phyloP scores from a whole-genome alignment of 2,329 filamentous ascomycete species.

The Aspergillus costaricaensis region DNA sequence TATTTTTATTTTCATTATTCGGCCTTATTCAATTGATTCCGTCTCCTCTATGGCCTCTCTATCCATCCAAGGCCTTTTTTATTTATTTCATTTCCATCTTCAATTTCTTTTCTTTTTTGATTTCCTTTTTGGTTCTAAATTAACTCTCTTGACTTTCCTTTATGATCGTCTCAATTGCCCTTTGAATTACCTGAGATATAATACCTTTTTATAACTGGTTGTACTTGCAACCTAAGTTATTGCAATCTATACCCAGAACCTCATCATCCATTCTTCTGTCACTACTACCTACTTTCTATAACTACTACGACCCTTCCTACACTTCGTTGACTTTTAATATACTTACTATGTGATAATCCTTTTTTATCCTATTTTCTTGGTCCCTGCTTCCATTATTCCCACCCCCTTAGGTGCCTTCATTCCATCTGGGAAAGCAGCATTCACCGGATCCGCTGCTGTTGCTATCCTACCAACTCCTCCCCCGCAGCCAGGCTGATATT shows the following conservation, averaged over 20 bases:
- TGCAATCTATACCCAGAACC: constrained; percentile 16
- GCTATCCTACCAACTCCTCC: constrained; percentile 22
- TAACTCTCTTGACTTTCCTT: constrained; percentile 20
- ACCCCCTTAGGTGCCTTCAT: constrained; percentile 44
- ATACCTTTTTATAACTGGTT: constrained; percentile 23
- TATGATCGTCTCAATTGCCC: constrained; percentile 18
- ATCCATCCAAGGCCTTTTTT: constrained; percentile 12
- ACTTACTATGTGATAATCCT: constrained; percentile 19
- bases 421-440: constrained; percentile 31
- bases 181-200: constrained; percentile 23
- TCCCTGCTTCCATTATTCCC: constrained; percentile 54
- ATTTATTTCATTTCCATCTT: constrained; percentile 38
- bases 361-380: constrained; percentile 34
- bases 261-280: constrained; percentile 21
- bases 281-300: constrained; percentile 13
- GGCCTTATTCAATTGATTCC: constrained; percentile 16
- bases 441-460: constrained; percentile 27
- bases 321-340: neutral
- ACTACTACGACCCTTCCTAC: constrained; percentile 13
- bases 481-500: constrained; percentile 15
- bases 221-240: constrained; percentile 20
- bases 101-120: constrained; percentile 15
- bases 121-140: constrained; percentile 16
- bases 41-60: constrained; percentile 11
- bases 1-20: constrained; percentile 20